Evolutionary conservation across 2,329 filamentous ascomycete genomes (phyloP), one percentile per base, ranked within the genome.

Genomic region (Aspergillus fijiensis): DNA sequence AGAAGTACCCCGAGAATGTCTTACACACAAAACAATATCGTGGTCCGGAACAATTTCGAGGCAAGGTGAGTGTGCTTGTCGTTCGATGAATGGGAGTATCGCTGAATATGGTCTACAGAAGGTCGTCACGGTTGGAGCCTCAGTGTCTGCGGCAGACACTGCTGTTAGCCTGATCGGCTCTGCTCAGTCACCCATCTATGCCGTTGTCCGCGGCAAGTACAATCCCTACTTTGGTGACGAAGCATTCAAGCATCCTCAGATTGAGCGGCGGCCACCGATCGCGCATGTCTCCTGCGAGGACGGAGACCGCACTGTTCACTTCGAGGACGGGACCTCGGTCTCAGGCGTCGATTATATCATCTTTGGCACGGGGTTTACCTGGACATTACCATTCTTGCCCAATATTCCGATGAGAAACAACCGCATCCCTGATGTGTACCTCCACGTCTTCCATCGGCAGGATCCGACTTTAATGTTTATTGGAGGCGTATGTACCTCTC

Each of bases 351-450:
- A 90, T 69, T 70, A 84, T 65, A 79, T 90, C 62, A 83, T 90
- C 63, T 87, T 89, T 60, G 87, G 86, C 23, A 90, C 87, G 0
- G 87, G 87, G 0, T 89, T 88, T 70, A 81, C 78, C 27, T 89
- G 85, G 85, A 85, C 84, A 0, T 69, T 89, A 0, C 86, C 86
- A 0, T 89, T 88, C 67, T 69, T 88, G 0, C 83, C 84, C 0
- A 68, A 79, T 1, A 76, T 88, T 0, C 27, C 65, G 7, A 72
- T 69, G 2, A 62, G 67, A 11, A 75, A 76, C 51, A 75, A 76
- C 16, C 69, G 71, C 1, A 66, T 76, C 0, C 70, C 69, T 1
- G 71, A 74, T 60, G 57, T 76, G 19, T 77, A 76, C 58, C 68
- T 74, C 51, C 75, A 77, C 60, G 63, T 77, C 3, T 77, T 77